Conservation (phyloP, 2,329 filamentous ascomycete genomes). For the Talaromyces funiculosus region DNA sequence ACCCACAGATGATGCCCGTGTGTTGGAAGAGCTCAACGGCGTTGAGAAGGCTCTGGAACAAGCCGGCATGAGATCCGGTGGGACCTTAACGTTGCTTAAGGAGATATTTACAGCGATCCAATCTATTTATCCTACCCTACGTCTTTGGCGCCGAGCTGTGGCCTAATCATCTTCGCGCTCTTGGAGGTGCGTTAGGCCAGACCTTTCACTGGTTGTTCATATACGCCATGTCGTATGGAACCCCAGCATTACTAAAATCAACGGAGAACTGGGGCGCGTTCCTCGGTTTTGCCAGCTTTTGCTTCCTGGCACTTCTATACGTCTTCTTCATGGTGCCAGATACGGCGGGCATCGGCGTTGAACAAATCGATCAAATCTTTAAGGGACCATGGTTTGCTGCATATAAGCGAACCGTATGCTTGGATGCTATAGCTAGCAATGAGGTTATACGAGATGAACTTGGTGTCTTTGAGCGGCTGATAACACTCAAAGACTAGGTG, state of each 20-base stretch:
- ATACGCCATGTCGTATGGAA: slow-evolving; percentile 33
- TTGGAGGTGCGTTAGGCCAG: slow-evolving; percentile 38
- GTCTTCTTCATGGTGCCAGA: slow-evolving; percentile 39
- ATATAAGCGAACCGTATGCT: too few relatives aligned
- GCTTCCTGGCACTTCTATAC: slow-evolving; percentile 34
- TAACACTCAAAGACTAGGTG: too few relatives aligned
- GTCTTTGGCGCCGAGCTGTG: slow-evolving; percentile 44
- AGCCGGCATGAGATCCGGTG: too few relatives aligned
- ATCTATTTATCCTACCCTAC: slow-evolving; percentile 40
- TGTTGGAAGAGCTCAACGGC: slow-evolving; percentile 22
- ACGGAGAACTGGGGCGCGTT: slow-evolving; percentile 42
- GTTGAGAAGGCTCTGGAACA: slow-evolving; percentile 25
- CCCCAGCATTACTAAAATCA: slow-evolving; percentile 30
- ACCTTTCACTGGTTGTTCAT: slow-evolving; percentile 42
- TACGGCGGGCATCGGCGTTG: slow-evolving; percentile 16
- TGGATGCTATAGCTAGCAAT: too few relatives aligned
- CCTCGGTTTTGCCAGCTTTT: slow-evolving; percentile 40
- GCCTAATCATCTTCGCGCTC: slow-evolving; percentile 43
- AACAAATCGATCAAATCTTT: slow-evolving; percentile 8
- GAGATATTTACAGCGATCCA: slow-evolving; percentile 6
- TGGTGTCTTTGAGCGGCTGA: too few relatives aligned
- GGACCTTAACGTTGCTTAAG: too few relatives aligned
- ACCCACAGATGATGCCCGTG: slow-evolving; percentile 24
- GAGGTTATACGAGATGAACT: too few relatives aligned
- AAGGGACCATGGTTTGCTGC: slow-evolving; percentile 2